Evolutionary conservation across 2,329 filamentous ascomycete genomes (phyloP), one percentile per base, ranked within the genome.

Genomic region (Fusarium dimerum): DNA sequence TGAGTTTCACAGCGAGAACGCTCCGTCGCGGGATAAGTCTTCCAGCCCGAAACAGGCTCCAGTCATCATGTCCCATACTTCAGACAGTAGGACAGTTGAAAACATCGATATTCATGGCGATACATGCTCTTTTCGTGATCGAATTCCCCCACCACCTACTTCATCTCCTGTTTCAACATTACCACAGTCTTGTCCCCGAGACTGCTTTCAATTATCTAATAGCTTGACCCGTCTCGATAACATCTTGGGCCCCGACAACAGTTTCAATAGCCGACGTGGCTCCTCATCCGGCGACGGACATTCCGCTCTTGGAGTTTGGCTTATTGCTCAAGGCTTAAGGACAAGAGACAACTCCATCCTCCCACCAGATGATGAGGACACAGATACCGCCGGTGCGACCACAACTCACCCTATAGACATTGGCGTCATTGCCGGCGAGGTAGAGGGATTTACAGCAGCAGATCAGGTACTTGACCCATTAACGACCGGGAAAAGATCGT

Each of bases 251-350:
- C 62, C 55, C 30, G 55, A 59, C 13, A 65, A 61, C 34, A 66
- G 68, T 15, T 69, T 71, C 45, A 63, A 62, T 26, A 67, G 64
- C 41, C 63, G 62, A 2, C 63, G 62, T 30, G 63, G 60, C 34
- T 68, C 69, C 7, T 66, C 68, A 34, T 62, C 64, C 1, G 62
- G 57, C 50, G 71, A 73, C 38, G 65, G 65, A 12, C 66, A 70
- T 43, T 71, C 71, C n/a, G 61, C 66, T 8, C 62, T 74, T 45
- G 64, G 66, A 6, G 62, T 72, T 18, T 74, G 71, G 71, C 66
- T 74, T n/a, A 69, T 68, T 34, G 64, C 70, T 8, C 71, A 74
- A 50, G 59, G 63, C 8, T 52, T 72, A 17, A 59, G 61, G 40
- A 65, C 66, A 4, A 55, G 63, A 49, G 64, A 67, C 32, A 65